Evolutionary conservation across 1,284 basidiomycete species (phyloP).

Genomic region (Cryptococcus sp.): DNA sequence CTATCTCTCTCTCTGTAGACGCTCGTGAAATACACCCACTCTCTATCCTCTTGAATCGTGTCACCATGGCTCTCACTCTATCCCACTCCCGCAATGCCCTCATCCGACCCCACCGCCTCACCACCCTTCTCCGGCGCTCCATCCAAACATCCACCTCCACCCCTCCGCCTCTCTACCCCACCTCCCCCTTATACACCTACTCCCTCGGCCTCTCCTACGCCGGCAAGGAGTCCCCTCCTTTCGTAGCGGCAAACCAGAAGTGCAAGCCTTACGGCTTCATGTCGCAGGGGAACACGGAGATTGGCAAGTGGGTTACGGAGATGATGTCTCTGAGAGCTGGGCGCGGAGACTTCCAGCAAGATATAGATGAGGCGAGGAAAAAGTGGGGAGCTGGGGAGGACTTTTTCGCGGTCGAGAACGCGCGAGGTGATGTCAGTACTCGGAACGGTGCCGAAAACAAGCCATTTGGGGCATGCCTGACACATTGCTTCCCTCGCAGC

Average conservation of each 20-base stretch:
- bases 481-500: slow-evolving; percentile 18
- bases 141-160: background rate
- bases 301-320: slow-evolving; percentile 39
- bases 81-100: background rate
- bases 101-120: background rate
- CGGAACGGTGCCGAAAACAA: background rate
- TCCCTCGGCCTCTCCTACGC: slow-evolving; percentile 48
- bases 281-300: slow-evolving; percentile 12
- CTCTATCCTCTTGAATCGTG: no score
- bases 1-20: no score
- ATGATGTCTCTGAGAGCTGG: slow-evolving; percentile 38
- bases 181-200: slow-evolving; percentile 32
- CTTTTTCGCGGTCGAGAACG: slow-evolving; percentile 37
- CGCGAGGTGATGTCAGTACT: slow-evolving; percentile 30
- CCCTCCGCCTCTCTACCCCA: slow-evolving; percentile 11
- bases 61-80: background rate
- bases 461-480: background rate
- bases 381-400: slow-evolving; percentile 48
- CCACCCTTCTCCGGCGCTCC: background rate
- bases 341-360: slow-evolving; percentile 34
- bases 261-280: slow-evolving; percentile 15
- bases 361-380: slow-evolving; percentile 18
- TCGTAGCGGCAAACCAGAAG: slow-evolving; percentile 21
- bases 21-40: no score
- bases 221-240: slow-evolving; percentile 48